Evolutionary conservation across 441 rosid genomes (phyloP).

Genomic region (Populus trichocarpa): DNA sequence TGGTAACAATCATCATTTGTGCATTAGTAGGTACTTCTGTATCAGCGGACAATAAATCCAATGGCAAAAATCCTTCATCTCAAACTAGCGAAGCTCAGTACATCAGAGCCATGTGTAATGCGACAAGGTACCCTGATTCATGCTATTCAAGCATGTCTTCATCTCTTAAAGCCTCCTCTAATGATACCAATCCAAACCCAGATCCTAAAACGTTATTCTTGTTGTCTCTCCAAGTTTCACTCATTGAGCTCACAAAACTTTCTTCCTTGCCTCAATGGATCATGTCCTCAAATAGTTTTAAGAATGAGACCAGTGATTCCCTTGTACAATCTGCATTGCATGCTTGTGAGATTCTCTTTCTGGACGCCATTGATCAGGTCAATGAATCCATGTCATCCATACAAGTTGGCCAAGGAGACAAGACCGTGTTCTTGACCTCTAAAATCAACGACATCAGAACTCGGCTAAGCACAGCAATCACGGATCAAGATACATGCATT

Average conservation of each 20-base stretch:
- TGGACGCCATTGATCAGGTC: constrained; percentile 25
- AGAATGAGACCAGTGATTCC: constrained; percentile 10
- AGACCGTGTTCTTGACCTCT: background rate
- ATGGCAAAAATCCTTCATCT: background rate
- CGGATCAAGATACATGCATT: constrained; percentile 67
- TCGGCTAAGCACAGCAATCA: constrained; percentile 61
- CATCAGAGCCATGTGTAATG: constrained; percentile 24
- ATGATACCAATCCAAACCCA: constrained; percentile 5
- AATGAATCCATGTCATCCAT: constrained; percentile 25
- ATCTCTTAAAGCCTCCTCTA: constrained; percentile 21
- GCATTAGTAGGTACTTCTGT: constrained; percentile 8
- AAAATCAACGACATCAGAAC: constrained; percentile 48
- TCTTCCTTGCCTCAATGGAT: constrained; percentile 22
- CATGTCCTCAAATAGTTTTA: constrained; percentile 8
- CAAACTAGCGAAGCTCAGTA: constrained; percentile 1
- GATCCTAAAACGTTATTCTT: constrained; percentile 18
- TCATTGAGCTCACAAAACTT: constrained; percentile 21
- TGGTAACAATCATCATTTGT: constrained; percentile 11
- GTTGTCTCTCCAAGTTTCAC: constrained; percentile 28
- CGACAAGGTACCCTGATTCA: constrained; percentile 28
- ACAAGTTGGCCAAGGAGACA: background rate
- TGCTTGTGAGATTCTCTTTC: constrained; percentile 23
- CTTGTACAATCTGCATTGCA: constrained; percentile 17
- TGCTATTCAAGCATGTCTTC: constrained; percentile 31
- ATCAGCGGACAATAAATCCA: constrained; percentile 11